Conservation (phyloP, 176 grass and related monocot species). For the Avena insularis region DNA sequence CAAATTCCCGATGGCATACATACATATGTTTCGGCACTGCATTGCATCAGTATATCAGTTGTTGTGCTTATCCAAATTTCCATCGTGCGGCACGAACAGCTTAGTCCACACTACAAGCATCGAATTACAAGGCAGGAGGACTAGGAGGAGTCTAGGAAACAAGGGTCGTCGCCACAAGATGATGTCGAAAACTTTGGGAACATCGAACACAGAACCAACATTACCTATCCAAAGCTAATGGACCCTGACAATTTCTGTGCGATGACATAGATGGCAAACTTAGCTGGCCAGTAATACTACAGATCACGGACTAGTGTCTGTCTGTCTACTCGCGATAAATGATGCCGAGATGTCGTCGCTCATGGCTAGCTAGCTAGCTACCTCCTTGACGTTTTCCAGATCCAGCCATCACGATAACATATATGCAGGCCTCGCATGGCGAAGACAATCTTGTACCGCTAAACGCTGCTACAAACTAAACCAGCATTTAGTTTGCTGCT, state of each 20-base stretch:
- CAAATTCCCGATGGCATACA: neutral
- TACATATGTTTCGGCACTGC: neutral
- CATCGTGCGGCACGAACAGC: neutral
- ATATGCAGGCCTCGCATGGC: neutral
- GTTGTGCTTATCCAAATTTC: neutral
- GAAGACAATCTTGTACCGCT: neutral
- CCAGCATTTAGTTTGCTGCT: neutral
- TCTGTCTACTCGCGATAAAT: neutral
- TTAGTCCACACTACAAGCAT: neutral
- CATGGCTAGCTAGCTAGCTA: neutral
- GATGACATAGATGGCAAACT: neutral
- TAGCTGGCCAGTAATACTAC: neutral
- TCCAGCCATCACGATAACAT: constrained; percentile 30
- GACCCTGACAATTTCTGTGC: neutral
- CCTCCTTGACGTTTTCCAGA: neutral
- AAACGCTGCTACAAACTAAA: neutral
- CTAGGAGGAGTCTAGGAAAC: neutral
- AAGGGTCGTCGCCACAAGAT: too few relatives aligned
- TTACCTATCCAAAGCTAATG: neutral
- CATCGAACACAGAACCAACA: neutral
- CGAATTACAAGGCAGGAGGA: neutral
- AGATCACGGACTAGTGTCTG: too few relatives aligned
- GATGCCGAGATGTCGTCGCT: neutral
- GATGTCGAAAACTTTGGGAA: neutral
- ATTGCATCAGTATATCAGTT: neutral